These are phyloP conservation scores for Rutstroemia sp. DNA, from an alignment of 2,329 filamentous ascomycete genomes.

Conservation along the genomic window DNA sequence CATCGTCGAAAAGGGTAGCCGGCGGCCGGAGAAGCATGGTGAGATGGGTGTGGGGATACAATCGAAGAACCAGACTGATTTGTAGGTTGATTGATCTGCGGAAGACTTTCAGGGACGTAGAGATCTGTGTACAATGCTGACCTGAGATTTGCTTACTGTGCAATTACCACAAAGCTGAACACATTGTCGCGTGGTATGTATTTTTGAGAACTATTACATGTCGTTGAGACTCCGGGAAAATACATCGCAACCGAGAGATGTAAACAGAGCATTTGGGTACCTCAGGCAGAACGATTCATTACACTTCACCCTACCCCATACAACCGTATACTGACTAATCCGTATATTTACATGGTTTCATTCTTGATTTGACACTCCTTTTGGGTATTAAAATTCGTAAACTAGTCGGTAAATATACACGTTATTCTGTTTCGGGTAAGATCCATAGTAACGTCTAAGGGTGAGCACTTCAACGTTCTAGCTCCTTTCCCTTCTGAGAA, in stretches of 20 bases:
- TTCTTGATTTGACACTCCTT: no score
- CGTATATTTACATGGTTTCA: background rate
- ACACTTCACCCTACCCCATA: background rate
- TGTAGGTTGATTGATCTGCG: background rate
- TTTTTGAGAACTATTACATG: no score
- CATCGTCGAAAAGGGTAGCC: constrained; percentile 2
- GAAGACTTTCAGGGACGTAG: background rate
- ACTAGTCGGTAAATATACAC: no score
- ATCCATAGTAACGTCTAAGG: no score
- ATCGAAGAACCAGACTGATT: background rate
- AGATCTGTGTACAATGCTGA: background rate
- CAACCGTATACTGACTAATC: background rate
- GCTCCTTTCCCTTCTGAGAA: background rate
- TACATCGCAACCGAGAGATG: background rate
- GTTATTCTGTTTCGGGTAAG: no score
- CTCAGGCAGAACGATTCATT: background rate
- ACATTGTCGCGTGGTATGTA: no score
- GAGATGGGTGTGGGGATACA: background rate
- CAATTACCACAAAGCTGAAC: background rate
- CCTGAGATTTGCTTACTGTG: background rate
- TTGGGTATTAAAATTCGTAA: no score
- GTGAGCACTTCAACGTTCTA: no score
- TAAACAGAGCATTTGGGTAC: background rate
- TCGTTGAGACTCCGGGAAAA: background rate
- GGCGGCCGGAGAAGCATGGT: background rate